Evolutionary conservation across 306 rosid genomes (phyloP).

Genomic region (Potentilla sterilis): DNA sequence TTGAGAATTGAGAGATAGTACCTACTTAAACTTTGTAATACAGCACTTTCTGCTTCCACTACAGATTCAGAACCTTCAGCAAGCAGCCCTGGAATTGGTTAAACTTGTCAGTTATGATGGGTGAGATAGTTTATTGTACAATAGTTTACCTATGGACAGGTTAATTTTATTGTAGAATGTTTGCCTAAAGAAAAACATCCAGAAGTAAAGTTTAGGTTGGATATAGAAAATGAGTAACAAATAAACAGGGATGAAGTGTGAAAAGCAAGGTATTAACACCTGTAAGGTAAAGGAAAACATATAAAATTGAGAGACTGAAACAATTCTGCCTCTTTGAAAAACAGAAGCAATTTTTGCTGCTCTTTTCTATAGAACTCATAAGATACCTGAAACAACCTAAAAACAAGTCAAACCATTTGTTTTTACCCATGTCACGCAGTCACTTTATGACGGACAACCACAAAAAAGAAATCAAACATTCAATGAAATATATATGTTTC

Average conservation of each 20-base stretch:
- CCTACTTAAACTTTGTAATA: slow-evolving; percentile 92
- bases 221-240: background rate
- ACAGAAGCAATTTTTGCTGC: background rate
- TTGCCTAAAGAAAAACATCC: background rate
- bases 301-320: background rate
- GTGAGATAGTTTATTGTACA: background rate
- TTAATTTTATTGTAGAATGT: background rate
- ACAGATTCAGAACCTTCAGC: slow-evolving; percentile 74
- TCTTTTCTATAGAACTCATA: background rate
- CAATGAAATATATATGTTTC: background rate
- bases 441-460: background rate
- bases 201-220: background rate
- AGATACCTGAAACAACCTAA: background rate
- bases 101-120: slow-evolving; percentile 37
- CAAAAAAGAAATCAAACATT: background rate
- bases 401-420: background rate
- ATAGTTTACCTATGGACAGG: slow-evolving; percentile 2
- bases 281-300: background rate
- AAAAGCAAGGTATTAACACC: background rate
- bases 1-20: slow-evolving; percentile 29
- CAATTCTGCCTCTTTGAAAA: background rate
- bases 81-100: slow-evolving; percentile 68
- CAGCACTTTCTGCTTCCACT: slow-evolving; percentile 68
- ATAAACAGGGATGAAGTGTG: background rate
- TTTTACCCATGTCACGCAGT: background rate